Conservation (phyloP, 768 basidiomycete genomes). For the Boletus bicolor region DNA sequence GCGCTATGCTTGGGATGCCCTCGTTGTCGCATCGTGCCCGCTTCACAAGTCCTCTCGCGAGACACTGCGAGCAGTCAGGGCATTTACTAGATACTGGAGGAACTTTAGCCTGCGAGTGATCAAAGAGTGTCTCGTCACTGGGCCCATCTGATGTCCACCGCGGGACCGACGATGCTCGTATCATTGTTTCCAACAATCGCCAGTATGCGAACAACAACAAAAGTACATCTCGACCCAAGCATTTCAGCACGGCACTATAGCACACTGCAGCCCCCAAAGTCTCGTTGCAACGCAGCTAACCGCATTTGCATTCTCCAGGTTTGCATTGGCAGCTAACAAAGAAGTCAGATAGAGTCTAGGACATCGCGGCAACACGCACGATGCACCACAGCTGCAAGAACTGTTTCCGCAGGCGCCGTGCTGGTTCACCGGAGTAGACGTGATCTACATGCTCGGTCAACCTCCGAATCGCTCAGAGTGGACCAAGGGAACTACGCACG, state of each 20-base stretch:
- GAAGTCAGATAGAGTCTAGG: neutral
- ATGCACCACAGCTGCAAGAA: neutral
- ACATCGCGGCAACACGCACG: neutral
- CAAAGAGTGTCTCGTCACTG: too few species aligned
- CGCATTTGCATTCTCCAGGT: neutral
- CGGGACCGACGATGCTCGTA: neutral
- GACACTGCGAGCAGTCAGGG: neutral
- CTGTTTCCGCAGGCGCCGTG: neutral
- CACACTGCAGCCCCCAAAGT: too few species aligned
- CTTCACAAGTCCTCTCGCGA: neutral
- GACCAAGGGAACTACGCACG: neutral
- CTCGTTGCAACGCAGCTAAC: too few species aligned
- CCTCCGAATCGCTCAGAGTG: neutral
- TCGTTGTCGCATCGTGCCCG: neutral
- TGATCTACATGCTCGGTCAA: neutral
- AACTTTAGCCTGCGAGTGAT: neutral
- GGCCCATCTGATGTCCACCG: too few species aligned
- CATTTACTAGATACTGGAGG: too few species aligned
- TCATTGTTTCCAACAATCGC: neutral
- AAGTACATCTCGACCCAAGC: neutral
- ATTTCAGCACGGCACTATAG: too few species aligned
- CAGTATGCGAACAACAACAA: neutral
- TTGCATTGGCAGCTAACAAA: neutral
- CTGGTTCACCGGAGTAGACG: conserved; percentile 7
- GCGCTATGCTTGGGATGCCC: neutral